phyloP scores from a whole-genome alignment of 148 eudicot species.

The Rhododendron henanense region DNA sequence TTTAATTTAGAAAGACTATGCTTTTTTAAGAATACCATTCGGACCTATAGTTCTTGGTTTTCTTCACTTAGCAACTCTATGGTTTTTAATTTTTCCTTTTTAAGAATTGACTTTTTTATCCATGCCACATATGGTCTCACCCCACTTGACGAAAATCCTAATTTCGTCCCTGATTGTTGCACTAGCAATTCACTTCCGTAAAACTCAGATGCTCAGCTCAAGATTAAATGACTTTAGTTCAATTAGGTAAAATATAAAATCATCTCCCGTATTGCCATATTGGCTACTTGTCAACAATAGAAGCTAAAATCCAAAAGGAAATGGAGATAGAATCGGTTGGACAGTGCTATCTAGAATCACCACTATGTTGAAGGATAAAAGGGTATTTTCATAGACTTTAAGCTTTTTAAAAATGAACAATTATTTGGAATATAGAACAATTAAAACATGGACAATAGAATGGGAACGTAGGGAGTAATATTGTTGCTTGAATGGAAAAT shows the following conservation, averaged over 20 bases:
- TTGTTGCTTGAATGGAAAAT: not conserved
- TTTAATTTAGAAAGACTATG: not conserved
- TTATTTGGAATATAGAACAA: not conserved
- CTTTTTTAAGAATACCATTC: too few relatives aligned
- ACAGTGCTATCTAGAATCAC: not conserved
- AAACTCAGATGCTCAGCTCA: not conserved
- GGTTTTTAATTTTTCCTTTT: not conserved
- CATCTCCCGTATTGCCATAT: not conserved
- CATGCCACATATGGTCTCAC: not conserved
- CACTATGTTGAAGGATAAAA: not conserved
- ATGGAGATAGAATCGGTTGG: not conserved
- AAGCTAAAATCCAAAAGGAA: not conserved
- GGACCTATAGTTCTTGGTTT: not conserved
- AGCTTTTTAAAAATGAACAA: not conserved
- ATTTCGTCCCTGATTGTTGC: not conserved
- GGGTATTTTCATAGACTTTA: not conserved
- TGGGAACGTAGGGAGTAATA: not conserved
- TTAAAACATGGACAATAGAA: not conserved
- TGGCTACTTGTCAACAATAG: not conserved
- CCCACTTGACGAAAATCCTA: not conserved
- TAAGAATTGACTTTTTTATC: not conserved
- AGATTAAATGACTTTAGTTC: too few relatives aligned
- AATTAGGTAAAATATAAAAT: not conserved
- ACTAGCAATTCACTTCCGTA: not conserved
- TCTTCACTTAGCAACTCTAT: not conserved